Base-by-base conservation (phyloP, 1,284 basidiomycete species). In the Trichosporon sp. region DNA sequence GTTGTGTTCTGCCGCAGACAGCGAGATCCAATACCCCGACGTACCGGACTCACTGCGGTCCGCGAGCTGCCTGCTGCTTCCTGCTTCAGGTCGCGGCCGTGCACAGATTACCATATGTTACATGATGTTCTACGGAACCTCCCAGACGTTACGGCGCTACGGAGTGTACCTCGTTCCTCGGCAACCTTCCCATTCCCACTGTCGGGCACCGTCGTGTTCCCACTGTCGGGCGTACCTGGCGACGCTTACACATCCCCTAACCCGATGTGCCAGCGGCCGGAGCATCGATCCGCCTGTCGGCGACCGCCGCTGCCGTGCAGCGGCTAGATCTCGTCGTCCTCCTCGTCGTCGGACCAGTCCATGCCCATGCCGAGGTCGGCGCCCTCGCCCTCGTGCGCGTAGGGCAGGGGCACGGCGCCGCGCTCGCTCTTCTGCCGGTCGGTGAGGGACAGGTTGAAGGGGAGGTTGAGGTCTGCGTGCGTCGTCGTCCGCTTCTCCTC, bases 371-470 rank as follows among this genome's bases (percentile, higher is more conserved):
- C 76, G 11, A 73, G 42, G 42, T 73, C 72, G 6, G 68, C 70
- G 1, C 80, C 76, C 80, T 79, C 80, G 87, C 92, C 91, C 84
- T 91, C 88, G 75, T 94, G 92, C 4, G 87, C 91, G 77, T 95
- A 96, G 6, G 94, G 94, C 38, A 96, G 82, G 12, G 92, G 91
- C 1, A 96, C 93, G 65, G 88, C 86, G 0, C 91, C 89, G 65
- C 92, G 87, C 15, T 90, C 89, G 71, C 87, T 86, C 76, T 90
- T 89, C 79, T 97, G 94, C n/a, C 90, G 87, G 15, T 88, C 85
- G n/a, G 93, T 95, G 65, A 96, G 87, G 68, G 85, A 87, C 29
- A 97, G 86, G 79, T 95, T 95, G 86, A 97, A 97, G 0, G 92
- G 78, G 29, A 82, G 68, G 53, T 79, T 73, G 53, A 92, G 81